phyloP scores from a whole-genome alignment of 805 yeast species.

The Sugiyamaella smithiae region DNA sequence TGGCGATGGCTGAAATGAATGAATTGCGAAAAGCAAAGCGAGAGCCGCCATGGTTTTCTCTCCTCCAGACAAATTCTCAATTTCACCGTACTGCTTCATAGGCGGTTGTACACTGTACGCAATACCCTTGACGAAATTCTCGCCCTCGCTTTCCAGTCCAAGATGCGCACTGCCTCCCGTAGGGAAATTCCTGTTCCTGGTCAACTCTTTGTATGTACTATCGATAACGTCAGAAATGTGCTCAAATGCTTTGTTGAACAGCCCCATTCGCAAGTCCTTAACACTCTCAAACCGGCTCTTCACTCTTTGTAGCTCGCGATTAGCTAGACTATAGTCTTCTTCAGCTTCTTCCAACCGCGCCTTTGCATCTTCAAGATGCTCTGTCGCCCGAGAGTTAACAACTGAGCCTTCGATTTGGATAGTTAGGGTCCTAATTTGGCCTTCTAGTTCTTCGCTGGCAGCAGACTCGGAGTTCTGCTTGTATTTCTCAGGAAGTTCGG shows the following conservation, averaged over 20 bases:
- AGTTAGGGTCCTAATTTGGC: conserved; percentile 27
- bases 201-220: conserved; percentile 78
- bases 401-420: conserved; percentile 45
- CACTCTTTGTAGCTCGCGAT: conserved; percentile 58
- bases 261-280: conserved; percentile 54
- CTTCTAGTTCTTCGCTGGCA: conserved; percentile 26
- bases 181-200: conserved; percentile 66
- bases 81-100: conserved; percentile 84
- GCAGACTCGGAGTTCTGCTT: conserved; percentile 26
- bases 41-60: conserved; percentile 96
- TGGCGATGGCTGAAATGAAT: conserved; percentile 89
- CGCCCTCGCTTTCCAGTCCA: conserved; percentile 83
- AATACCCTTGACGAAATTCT: conserved; percentile 79
- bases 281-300: conserved; percentile 57
- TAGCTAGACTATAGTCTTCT: conserved; percentile 52
- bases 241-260: conserved; percentile 70
- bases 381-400: conserved; percentile 81
- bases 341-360: conserved; percentile 58
- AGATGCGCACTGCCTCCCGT: conserved; percentile 93
- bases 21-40: conserved; percentile 87
- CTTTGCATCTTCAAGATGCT: conserved; percentile 68
- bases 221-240: conserved; percentile 74
- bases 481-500: conserved; percentile 38
- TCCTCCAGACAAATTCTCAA: conserved; percentile 93
- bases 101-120: conserved; percentile 97